Base-by-base conservation (phyloP, 345 rosid genomes). In the Pistacia integerrima region DNA sequence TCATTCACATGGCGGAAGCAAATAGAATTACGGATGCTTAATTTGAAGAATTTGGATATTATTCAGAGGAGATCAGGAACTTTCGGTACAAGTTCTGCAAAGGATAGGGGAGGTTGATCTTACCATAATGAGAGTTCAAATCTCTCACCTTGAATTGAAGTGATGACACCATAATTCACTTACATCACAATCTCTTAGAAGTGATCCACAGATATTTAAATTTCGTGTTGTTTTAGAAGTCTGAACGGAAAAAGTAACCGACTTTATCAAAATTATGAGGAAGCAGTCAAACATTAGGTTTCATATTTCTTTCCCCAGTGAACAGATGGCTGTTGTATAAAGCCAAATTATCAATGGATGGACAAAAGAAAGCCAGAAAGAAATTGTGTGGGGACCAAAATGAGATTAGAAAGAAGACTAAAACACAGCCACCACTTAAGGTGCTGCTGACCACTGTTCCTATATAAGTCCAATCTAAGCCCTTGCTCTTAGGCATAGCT, bases 311-410 rank as follows among this genome's bases (percentile, higher is more conserved):
- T 13, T 49, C 9, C 17, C 49, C 33, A 68, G 44, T 8, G 11
- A 58, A 41, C 16, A 9, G 65, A 25, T 59, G 67, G 75, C 28
- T 28, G 9, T 9, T 41, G 16, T 44, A 9, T 3, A 60, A 60
- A 41, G 28, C 74, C 46, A 14, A 44, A 69, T 25, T 0, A 25
- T 14, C 4, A 52, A 38, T 59, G 75, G 75, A 72, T 72, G 75
- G 67, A 59, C 67, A 17, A 46, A 25, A 72, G 44, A 48, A 72
- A 36, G 14, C 11, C 51, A 18, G 22, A 3, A 12, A 57, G 20
- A 38, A 55, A 35, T 12, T n/a, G 1, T 9, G 75, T 59, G 75
- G 75, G 75, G 75, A 72, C 75, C 13, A 14, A 52, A 9, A 8
- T 48, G 33, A 48, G 48, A 44, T 41, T 67, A 17, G 70, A 46